These are phyloP conservation scores for Stemphylium lycopersici DNA, from an alignment of 2,329 filamentous ascomycete species.

Conservation along the genomic window DNA sequence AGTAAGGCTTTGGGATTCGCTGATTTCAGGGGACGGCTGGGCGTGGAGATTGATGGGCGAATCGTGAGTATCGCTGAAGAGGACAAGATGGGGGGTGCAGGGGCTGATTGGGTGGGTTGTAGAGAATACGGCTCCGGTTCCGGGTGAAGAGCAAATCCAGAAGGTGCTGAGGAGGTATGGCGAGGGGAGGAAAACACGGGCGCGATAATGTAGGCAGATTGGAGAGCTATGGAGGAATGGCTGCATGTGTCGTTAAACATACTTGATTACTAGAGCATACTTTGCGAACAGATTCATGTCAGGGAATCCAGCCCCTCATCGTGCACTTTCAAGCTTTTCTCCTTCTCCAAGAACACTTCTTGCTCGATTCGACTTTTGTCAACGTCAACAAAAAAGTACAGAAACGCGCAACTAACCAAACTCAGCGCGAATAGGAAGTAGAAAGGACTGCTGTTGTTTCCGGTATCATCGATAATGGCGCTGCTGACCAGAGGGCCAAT, in stretches of 20 bases:
- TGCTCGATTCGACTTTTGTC: slow-evolving; percentile 34
- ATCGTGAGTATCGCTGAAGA: not conserved
- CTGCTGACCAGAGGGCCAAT: slow-evolving; percentile 72
- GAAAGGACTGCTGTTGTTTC: slow-evolving; percentile 66
- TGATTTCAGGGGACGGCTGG: not conserved
- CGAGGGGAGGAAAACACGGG: too few relatives aligned
- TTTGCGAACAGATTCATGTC: not conserved
- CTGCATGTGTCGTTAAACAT: too few relatives aligned
- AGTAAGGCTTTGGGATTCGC: too few relatives aligned
- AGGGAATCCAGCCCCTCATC: not conserved
- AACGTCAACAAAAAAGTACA: slow-evolving; percentile 33
- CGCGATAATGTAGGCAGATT: too few relatives aligned
- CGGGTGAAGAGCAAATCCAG: not conserved
- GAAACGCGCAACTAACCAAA: slow-evolving; percentile 26
- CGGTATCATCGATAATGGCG: slow-evolving; percentile 69
- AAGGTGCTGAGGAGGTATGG: not conserved
- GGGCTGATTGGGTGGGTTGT: not conserved
- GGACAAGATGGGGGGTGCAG: not conserved
- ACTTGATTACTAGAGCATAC: too few relatives aligned
- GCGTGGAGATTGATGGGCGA: not conserved
- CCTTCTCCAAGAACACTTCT: slow-evolving; percentile 30
- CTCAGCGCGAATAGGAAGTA: slow-evolving; percentile 62
- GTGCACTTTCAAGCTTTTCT: slow-evolving; percentile 19
- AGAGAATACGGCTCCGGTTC: not conserved
- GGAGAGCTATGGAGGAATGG: too few relatives aligned